Percentiles rank a stretch among this genome's conserved stretches.
phyloP scores from a whole-genome alignment of 148 eudicot genomes.

The Chenopodium berlandieri region DNA sequence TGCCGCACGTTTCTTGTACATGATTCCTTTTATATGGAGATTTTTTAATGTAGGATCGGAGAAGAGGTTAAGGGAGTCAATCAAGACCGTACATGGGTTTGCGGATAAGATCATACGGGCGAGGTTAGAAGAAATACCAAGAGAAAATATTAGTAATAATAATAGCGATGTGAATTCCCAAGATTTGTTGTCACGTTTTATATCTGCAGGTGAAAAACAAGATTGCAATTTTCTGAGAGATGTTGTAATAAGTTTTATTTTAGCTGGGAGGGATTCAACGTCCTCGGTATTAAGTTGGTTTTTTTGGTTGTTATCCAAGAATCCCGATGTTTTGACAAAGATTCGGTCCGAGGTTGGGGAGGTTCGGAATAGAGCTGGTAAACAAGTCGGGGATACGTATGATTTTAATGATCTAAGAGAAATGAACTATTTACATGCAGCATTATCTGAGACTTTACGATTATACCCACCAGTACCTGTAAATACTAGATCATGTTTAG shows the following conservation, averaged over 20 bases:
- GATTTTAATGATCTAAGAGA: conserved; percentile 44
- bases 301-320: conserved; percentile 44
- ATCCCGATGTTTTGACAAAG: conserved; percentile 32
- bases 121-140: conserved; percentile 37
- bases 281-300: conserved; percentile 64
- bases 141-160: background rate
- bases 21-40: conserved; percentile 30
- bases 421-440: conserved; percentile 64
- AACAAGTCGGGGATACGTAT: conserved; percentile 29
- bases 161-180: conserved; percentile 18
- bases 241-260: conserved; percentile 56
- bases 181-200: conserved; percentile 61
- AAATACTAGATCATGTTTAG: conserved; percentile 43
- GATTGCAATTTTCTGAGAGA: conserved; percentile 43
- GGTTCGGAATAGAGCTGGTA: conserved; percentile 30
- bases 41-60: conserved; percentile 56
- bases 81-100: conserved; percentile 41
- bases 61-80: conserved; percentile 40
- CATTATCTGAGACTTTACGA: conserved; percentile 56
- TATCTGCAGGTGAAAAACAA: conserved; percentile 8
- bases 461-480: conserved; percentile 66
- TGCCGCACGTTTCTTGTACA: conserved; percentile 54
- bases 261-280: conserved; percentile 68
- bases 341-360: conserved; percentile 41
- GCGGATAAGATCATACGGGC: conserved; percentile 53